A percentile compares a stretch with the other conserved stretches of the same genome.
phyloP scores from a whole-genome alignment of 495 filamentous ascomycete genomes.

The Podospora pseudoanserina region DNA sequence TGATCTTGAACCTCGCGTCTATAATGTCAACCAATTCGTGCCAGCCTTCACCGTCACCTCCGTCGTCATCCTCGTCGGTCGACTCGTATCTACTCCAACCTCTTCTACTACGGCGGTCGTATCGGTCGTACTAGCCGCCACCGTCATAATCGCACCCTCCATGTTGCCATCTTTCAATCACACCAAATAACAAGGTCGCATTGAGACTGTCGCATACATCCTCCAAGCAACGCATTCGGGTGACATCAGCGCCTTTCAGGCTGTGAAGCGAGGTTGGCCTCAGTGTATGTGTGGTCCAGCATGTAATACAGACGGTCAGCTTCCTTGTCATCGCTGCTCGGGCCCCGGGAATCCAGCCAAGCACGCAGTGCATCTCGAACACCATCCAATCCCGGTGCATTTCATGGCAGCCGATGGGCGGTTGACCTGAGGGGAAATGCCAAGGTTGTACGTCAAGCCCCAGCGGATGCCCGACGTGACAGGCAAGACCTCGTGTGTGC shows the following conservation, averaged over 20 bases:
- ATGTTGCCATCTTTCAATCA: conserved; percentile 32
- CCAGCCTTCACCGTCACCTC: conserved; percentile 8
- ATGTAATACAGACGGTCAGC: conserved; percentile 32
- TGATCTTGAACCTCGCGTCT: conserved; percentile 18
- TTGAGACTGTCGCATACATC: conserved; percentile 33
- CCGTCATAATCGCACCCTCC: conserved; percentile 14
- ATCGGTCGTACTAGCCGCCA: not conserved
- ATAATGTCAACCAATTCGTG: conserved; percentile 25
- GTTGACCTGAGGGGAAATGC: conserved; percentile 21
- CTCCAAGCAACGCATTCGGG: conserved; percentile 27
- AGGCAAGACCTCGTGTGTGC: conserved; percentile 50
- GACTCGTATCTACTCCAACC: conserved; percentile 14
- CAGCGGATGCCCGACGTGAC: conserved; percentile 49
- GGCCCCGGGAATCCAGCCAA: conserved; percentile 20
- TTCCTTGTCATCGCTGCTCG: conserved; percentile 3
- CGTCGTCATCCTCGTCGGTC: conserved; percentile 16
- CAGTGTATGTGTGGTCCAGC: conserved; percentile 48
- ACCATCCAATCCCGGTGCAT: not conserved
- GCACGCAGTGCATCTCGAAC: conserved; percentile 25
- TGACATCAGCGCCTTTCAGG: conserved; percentile 43
- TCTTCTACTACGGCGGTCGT: conserved; percentile 17
- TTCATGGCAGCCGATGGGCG: conserved; percentile 11
- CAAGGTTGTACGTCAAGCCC: conserved; percentile 56
- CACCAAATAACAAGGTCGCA: conserved; percentile 38
- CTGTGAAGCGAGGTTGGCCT: conserved; percentile 36